These are phyloP conservation scores for Martensiomyces pterosporus DNA, from an alignment of 192 early-diverging fungal genomes.

Conservation along the genomic window DNA sequence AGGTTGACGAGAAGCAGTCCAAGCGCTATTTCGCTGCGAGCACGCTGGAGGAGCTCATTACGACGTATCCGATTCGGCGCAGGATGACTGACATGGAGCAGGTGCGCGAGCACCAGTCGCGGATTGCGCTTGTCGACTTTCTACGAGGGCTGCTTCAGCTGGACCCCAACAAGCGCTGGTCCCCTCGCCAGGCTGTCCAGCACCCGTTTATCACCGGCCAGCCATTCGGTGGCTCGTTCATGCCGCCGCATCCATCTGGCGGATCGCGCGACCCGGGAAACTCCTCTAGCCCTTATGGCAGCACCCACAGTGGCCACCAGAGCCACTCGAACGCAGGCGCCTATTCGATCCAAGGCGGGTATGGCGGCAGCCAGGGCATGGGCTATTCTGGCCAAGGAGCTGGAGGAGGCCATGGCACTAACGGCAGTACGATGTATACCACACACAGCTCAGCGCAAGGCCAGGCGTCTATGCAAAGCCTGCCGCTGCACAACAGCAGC, in stretches of 20 bases:
- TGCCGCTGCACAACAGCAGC: neutral
- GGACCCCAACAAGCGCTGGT: slow-evolving; percentile 92
- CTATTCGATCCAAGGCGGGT: slow-evolving; percentile 11
- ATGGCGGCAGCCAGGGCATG: slow-evolving; percentile 3
- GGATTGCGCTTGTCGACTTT: slow-evolving; percentile 86
- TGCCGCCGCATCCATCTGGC: slow-evolving; percentile 15
- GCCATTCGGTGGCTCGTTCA: slow-evolving; percentile 58
- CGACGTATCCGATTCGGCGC: slow-evolving; percentile 73
- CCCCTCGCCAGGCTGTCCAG: slow-evolving; percentile 86
- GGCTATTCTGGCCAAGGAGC: too few species aligned
- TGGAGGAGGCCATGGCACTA: slow-evolving; percentile 11
- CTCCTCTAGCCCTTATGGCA: slow-evolving; percentile 14
- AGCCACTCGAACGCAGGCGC: neutral
- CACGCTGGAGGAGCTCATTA: slow-evolving; percentile 85
- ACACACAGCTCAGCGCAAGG: too few species aligned
- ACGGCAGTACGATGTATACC: too few species aligned
- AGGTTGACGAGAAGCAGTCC: slow-evolving; percentile 82
- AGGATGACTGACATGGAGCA: slow-evolving; percentile 45
- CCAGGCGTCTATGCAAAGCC: neutral
- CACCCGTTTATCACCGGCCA: slow-evolving; percentile 97
- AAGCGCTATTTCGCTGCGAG: slow-evolving; percentile 89
- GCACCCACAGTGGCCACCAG: slow-evolving; percentile 8
- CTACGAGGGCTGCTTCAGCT: slow-evolving; percentile 82
- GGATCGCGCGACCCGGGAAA: slow-evolving; percentile 13
- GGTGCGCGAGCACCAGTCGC: slow-evolving; percentile 51